Evolutionary conservation across 768 basidiomycete genomes (phyloP), one percentile per base, ranked within the genome.

Genomic region (Pisolithus sp.): DNA sequence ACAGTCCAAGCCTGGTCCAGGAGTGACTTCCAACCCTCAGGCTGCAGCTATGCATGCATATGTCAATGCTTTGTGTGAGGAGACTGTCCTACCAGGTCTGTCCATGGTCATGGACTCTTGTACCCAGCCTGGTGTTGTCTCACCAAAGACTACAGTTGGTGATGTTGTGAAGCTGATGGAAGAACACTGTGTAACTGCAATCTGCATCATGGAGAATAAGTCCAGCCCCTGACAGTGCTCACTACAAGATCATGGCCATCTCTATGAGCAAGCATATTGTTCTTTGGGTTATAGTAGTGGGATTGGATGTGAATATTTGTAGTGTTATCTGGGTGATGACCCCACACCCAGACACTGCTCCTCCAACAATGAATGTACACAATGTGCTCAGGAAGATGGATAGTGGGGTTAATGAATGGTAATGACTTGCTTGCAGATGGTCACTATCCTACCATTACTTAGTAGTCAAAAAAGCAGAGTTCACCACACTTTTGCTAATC

Each of bases 301-400:
- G 94, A 10, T 73, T 98, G 65, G 95, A 98, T 62, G 82, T 93
- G 7, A 80, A 80, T 48, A 79, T 90, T 62, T 98, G 95, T 70
- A 93, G 92, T 59, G 96, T 99, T 49, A 91, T 99, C 12, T 76
- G 96, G 39, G 96, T 99, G 37, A 99, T 99, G 96, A 99, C 96
- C 0, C 96, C 96, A 36, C 96, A 99, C 69, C 96, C 96, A 2
- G 96, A 99, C 60, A 93, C 89, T 18, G 96, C 95, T 6, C 82
- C 86, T 48, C 95, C 96, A 0, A 82, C 84, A 0, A 86, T 81
- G 78, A 94, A 83, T 30, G 85, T 96, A 23, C 96, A 99, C 58
- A 94, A 98, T 57, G 94, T 94, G 3, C 76, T 99, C 51, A 95
- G 97, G 74, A 97, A 98, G 76, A 99, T 99, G 96, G 89, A 99